phyloP scores from a whole-genome alignment of 2,329 filamentous ascomycete genomes.

The Pestalotiopsis sp. region DNA sequence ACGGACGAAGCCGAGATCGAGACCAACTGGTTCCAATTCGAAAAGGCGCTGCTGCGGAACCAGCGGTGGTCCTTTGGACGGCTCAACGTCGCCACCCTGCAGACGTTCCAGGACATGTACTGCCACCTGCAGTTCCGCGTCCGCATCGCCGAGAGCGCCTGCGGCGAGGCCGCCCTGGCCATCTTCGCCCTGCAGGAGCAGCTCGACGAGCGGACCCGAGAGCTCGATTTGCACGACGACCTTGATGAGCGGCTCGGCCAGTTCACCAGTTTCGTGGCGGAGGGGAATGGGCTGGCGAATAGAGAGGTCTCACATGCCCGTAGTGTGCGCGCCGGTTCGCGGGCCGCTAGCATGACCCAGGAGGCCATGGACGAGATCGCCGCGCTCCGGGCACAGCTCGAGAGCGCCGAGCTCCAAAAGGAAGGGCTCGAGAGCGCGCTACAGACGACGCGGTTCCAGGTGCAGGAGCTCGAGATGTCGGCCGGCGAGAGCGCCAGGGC shows the following conservation, averaged over 20 bases:
- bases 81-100: neutral
- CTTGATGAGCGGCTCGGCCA: neutral
- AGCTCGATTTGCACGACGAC: neutral
- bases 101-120: constrained; percentile 1
- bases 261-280: neutral
- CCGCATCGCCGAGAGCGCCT: neutral
- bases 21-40: neutral
- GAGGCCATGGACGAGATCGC: neutral
- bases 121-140: neutral
- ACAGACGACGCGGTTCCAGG: neutral
- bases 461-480: neutral
- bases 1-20: neutral
- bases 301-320: neutral
- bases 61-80: neutral
- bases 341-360: too few relatives aligned
- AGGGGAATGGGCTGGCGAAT: neutral
- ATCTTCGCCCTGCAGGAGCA: neutral
- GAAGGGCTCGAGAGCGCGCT: neutral
- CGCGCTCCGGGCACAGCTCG: neutral
- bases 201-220: neutral
- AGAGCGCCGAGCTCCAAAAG: neutral
- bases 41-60: neutral
- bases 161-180: neutral
- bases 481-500: neutral
- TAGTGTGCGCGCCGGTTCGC: neutral